Conservation (phyloP, 2,329 filamentous ascomycete species). For the Aspergillus udagawae region DNA sequence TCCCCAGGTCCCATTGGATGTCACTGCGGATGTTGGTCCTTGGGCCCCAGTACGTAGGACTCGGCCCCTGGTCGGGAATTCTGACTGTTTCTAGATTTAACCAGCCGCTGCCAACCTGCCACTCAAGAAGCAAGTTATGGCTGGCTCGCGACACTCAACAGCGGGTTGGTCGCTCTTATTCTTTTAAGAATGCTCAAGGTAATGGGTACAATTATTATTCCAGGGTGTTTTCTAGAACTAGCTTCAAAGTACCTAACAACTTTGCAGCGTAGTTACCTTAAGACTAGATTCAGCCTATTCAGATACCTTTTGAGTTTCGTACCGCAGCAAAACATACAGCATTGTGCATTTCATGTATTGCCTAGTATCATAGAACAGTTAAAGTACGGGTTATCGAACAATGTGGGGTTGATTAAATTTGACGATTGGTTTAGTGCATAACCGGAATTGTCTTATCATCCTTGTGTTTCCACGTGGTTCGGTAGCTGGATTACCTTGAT, state of each 20-base stretch:
- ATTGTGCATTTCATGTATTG: slow-evolving; percentile 1
- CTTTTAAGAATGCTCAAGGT: background rate
- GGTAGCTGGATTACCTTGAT: slow-evolving; percentile 6
- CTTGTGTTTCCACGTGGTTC: slow-evolving; percentile 20
- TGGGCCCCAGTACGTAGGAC: background rate
- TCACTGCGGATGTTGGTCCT: background rate
- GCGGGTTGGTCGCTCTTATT: no score
- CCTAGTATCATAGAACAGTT: slow-evolving; percentile 12
- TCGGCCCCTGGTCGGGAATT: background rate
- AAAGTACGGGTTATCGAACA: slow-evolving; percentile 5
- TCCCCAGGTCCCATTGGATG: background rate
- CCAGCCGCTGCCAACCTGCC: background rate
- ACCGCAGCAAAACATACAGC: background rate
- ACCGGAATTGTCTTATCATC: slow-evolving; percentile 9
- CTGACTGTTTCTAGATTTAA: background rate
- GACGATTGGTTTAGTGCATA: slow-evolving; percentile 10
- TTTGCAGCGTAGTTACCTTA: background rate
- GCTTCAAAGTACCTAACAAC: background rate
- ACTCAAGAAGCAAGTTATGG: background rate
- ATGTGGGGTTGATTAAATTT: slow-evolving; percentile 10
- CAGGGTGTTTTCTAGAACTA: background rate
- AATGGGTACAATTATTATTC: background rate
- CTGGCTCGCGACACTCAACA: no score
- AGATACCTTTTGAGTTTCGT: background rate
- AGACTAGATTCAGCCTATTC: no score